phyloP scores from a whole-genome alignment of 805 yeast species.

The Pichia heedii region DNA sequence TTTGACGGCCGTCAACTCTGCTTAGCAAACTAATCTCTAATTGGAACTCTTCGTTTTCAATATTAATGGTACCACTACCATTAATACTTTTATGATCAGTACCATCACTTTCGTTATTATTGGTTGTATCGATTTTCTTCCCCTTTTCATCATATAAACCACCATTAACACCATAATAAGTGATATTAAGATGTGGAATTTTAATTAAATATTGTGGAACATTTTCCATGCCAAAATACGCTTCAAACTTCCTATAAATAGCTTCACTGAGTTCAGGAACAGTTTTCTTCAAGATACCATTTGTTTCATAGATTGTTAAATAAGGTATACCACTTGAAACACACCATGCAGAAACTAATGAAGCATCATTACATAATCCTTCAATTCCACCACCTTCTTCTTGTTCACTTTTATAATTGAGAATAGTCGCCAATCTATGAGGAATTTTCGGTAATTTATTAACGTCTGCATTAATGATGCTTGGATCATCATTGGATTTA shows the following conservation, averaged over 20 bases:
- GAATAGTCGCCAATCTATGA: slow-evolving; percentile 61
- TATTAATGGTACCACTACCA: slow-evolving; percentile 16
- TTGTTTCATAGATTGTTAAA: slow-evolving; percentile 69
- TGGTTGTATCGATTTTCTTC: background rate
- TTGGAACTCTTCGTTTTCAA: slow-evolving; percentile 28
- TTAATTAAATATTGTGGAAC: slow-evolving; percentile 54
- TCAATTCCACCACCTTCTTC: slow-evolving; percentile 86
- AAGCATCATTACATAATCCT: slow-evolving; percentile 66
- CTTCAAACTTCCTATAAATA: slow-evolving; percentile 48
- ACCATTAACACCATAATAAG: slow-evolving; percentile 34
- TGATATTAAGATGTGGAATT: slow-evolving; percentile 58
- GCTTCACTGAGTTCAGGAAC: slow-evolving; percentile 49
- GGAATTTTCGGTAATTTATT: slow-evolving; percentile 69
- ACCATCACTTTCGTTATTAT: background rate
- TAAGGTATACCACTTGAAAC: slow-evolving; percentile 76
- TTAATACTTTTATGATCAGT: background rate
- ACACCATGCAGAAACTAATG: slow-evolving; percentile 81
- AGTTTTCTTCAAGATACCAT: slow-evolving; percentile 53
- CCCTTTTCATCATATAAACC: slow-evolving; percentile 16
- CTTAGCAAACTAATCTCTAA: slow-evolving; percentile 62
- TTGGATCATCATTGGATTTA: slow-evolving; percentile 70
- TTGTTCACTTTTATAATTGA: slow-evolving; percentile 62
- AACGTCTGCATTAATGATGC: slow-evolving; percentile 77
- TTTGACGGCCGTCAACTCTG: slow-evolving; percentile 77
- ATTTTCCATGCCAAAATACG: slow-evolving; percentile 64